Evolutionary conservation across 345 rosid genomes (phyloP).

Genomic region (Diplotaxis tenuifolia): DNA sequence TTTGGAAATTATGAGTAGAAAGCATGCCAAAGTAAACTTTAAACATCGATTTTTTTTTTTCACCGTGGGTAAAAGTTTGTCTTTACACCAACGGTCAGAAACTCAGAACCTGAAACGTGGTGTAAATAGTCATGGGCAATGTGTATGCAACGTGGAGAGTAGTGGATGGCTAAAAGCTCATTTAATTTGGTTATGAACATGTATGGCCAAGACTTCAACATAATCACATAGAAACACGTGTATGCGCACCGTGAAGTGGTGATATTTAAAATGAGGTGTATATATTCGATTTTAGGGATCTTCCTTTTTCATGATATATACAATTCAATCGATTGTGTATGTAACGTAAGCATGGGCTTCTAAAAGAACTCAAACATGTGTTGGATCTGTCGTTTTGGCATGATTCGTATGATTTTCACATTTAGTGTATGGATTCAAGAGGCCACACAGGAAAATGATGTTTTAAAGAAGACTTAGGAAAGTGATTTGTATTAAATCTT

Average conservation of each 20-base stretch:
- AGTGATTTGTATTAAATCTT: background rate
- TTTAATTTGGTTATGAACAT: conserved; percentile 22
- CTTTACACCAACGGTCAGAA: conserved; percentile 3
- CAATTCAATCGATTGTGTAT: background rate
- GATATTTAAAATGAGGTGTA: conserved; percentile 20
- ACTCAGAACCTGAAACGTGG: background rate
- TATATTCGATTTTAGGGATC: conserved; percentile 9
- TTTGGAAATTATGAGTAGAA: background rate
- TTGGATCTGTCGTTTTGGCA: conserved; percentile 27
- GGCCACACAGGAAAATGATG: background rate
- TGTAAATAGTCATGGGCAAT: background rate
- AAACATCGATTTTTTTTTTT: background rate
- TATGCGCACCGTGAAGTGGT: conserved; percentile 7
- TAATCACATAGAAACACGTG: background rate
- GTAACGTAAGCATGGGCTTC: background rate
- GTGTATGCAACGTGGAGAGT: conserved; percentile 19
- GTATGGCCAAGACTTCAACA: conserved; percentile 24
- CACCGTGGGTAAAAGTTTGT: conserved; percentile 5
- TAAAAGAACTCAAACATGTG: conserved; percentile 9
- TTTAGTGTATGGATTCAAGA: conserved; percentile 10
- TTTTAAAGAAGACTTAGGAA: background rate
- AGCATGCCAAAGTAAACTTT: background rate
- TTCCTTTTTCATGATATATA: background rate
- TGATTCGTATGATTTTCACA: conserved; percentile 9
- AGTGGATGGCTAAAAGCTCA: conserved; percentile 1